These are phyloP conservation scores for Leishmania tropica DNA, from an alignment of 208 protist genomes.

Conservation along the genomic window DNA sequence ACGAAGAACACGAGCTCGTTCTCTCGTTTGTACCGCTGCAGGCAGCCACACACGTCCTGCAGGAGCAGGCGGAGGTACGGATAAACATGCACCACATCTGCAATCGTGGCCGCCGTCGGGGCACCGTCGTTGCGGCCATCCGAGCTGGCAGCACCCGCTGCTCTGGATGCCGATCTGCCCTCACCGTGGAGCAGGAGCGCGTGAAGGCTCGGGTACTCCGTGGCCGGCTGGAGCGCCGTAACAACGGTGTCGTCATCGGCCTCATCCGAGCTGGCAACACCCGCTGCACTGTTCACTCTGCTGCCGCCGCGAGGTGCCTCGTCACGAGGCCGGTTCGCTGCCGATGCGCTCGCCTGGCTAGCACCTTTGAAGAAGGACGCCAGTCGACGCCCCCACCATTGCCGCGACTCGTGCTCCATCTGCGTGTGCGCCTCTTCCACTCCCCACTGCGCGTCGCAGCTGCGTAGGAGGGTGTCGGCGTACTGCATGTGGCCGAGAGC, in stretches of 20 bases:
- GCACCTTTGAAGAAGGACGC: conserved; percentile 7
- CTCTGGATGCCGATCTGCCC: background rate
- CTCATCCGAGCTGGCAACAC: background rate
- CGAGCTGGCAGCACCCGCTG: background rate
- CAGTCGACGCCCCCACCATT: conserved; percentile 29
- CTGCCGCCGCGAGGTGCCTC: background rate
- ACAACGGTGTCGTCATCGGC: background rate
- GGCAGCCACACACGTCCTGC: conserved; percentile 29
- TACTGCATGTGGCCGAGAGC: conserved; percentile 73
- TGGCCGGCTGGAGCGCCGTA: conserved; percentile 6
- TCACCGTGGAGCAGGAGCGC: conserved; percentile 10
- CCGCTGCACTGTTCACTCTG: background rate
- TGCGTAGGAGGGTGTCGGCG: conserved; percentile 49
- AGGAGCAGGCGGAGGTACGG: conserved; percentile 44
- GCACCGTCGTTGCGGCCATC: background rate
- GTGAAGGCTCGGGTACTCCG: conserved; percentile 25
- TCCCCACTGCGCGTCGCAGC: conserved; percentile 28
- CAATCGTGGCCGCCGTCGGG: conserved; percentile 3
- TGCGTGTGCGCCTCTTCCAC: conserved; percentile 25
- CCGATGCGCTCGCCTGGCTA: background rate
- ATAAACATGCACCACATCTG: conserved; percentile 58
- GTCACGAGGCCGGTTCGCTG: background rate
- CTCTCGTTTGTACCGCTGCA: conserved; percentile 58
- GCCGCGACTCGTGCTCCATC: conserved; percentile 18
- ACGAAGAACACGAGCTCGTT: conserved; percentile 67